Base-by-base conservation (phyloP, 2,329 filamentous ascomycete species). In the Ceratocystiopsis minuta region DNA sequence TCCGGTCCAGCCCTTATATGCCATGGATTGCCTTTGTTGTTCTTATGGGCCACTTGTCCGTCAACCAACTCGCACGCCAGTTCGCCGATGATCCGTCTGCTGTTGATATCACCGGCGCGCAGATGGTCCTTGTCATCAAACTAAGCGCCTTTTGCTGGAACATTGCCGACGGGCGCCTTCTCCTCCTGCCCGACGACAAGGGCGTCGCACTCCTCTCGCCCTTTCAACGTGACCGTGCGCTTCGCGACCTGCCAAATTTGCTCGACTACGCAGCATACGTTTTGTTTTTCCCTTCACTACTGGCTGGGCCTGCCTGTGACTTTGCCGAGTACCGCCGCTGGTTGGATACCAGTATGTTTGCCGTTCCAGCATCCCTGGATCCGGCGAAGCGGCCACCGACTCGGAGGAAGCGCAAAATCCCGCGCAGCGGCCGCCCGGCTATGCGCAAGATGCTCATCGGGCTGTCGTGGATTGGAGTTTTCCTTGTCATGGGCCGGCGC, bases 91-190 rank as follows among this genome's bases (percentile, higher is more conserved):
- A 75, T 46, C 73, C 82, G 0, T 67, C 72, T 34, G 60, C 64
- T 2, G 68, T 94, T 45, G 90, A 98, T 57, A 87, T 98, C 51
- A 95, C 88, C 0, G 87, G 81, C 35, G 86, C 88, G 1, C 90
- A 98, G 60, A 98, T 98, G 90, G 90, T 98, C 32, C 63, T 96
- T 51, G 79, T 96, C 48, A 98, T 98, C 85, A 98, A 98, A 60
- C 74, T 98, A 33, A 85, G 78, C 17, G 82, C 88, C 6, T 98
- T 98, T 56, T 93, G 85, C 63, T 98, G 90, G 90, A 96, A 96
- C 56, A 79, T 96, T 10, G 86, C 90, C 53, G 90, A 98, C 57
- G 92, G 90, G 16, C 76, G 79, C 45, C 24, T 28, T 28, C 24
- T 28, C 9, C 24, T 28, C 24, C 68, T 93, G 16, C 77, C 84